Conservation (phyloP, 169 alveolate genomes). For the Perkinsus olseni region DNA sequence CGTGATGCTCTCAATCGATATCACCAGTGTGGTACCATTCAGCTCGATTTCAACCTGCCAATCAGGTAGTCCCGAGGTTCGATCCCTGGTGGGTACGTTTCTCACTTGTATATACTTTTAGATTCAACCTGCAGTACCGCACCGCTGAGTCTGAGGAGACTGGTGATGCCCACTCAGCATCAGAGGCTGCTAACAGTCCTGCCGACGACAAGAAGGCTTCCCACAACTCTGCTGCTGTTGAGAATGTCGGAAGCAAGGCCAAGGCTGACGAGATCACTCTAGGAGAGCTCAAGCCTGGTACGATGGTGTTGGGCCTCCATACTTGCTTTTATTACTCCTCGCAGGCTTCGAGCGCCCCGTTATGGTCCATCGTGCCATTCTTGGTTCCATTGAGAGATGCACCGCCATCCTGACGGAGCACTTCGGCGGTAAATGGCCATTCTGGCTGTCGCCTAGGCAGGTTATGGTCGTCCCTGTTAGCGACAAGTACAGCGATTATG, state of each 20-base stretch:
- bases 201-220: not conserved
- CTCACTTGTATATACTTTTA: not conserved
- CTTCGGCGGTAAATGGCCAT: conserved; percentile 96
- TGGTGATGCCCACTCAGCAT: not conserved
- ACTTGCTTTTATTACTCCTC: conserved; percentile 8
- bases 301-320: not conserved
- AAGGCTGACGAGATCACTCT: conserved; percentile 21
- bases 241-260: conserved; percentile 15
- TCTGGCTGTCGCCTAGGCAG: conserved; percentile 98
- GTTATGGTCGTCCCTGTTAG: conserved; percentile 85
- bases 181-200: not conserved
- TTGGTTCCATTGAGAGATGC: conserved; percentile 92
- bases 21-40: conserved; percentile 98
- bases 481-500: conserved; percentile 76
- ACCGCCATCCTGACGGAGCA: conserved; percentile 92
- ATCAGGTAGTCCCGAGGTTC: conserved; percentile 27
- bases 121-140: conserved; percentile 91
- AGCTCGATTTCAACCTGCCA: conserved; percentile 97
- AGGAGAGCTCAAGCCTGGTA: conserved; percentile 26
- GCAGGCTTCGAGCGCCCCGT: conserved; percentile 93
- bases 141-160: conserved; percentile 62
- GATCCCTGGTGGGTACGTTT: not conserved
- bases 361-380: conserved; percentile 97
- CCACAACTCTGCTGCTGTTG: conserved; percentile 8
- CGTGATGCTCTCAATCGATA: conserved; percentile 91